Evolutionary conservation across 306 rosid genomes (phyloP), one percentile per base, ranked within the genome.

Genomic region (Quercus rubra): DNA sequence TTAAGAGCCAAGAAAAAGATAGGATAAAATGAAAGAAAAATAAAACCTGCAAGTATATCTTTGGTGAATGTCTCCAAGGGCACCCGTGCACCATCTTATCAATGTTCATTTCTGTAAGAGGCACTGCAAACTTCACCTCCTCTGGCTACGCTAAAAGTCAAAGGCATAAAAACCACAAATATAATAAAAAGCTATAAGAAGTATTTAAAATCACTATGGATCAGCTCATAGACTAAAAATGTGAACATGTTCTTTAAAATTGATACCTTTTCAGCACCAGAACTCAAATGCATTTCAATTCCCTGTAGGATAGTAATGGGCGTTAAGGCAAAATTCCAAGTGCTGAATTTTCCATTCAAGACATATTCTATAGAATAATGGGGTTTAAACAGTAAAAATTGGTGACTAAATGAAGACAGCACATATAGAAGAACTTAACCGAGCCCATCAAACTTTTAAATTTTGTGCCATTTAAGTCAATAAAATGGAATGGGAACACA

Each of bases 51-150:
- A 96, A 88, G 86, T 87, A 89, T 86, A 93, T 96, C 91, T 82
- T 96, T 81, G 90, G 99, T 33, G 84, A 80, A 88, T 85, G 81
- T 85, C 74, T 91, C 98, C 99, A 96, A 20, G 97, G 92, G 84
- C 91, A 93, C 55, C 89, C 89, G 4, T 92, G 83, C 84, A 96
- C 89, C 97, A 89, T 91, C 86, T 89, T 89, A 85, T 96, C 93
- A 74, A 96, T 90, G 83, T 90, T 90, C 89, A 87, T 83, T 84
- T 91, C 97, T 88, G 89, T 80, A 73, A 96, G 84, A 77, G 98
- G 98, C 78, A 96, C 97, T 63, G 97, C 89, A 88, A 96, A 91
- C 83, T 89, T 96, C 75, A 93, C 98, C 87, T 96, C 99, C 86
- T 86, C 94, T 79, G 86, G 81, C 99, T 93, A 90, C 88, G 83